Evolutionary conservation across 306 rosid genomes (phyloP).

Genomic region (Spatholobus suberectus): DNA sequence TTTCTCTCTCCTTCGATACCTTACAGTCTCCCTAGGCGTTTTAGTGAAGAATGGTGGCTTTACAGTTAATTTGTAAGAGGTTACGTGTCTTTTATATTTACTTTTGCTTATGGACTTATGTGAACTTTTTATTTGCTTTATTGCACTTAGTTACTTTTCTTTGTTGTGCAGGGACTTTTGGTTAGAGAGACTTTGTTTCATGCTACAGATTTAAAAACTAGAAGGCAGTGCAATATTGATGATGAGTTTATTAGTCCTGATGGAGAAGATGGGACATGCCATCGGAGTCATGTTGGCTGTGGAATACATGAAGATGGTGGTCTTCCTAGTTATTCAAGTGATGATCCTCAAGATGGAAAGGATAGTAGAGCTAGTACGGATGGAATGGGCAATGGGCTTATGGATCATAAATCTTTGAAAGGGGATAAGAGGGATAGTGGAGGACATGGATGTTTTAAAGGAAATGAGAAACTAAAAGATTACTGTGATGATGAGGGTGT

Average conservation of each 20-base stretch:
- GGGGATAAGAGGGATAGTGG: constrained; percentile 39
- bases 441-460: constrained; percentile 41
- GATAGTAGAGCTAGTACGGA: neutral
- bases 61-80: constrained; percentile 77
- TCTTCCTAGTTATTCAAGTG: no score
- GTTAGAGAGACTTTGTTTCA: neutral
- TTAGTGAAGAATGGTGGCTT: constrained; percentile 72
- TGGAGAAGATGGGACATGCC: constrained; percentile 4
- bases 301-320: constrained; percentile 32
- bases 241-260: constrained; percentile 33
- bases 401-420: constrained; percentile 38
- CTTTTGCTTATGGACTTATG: constrained; percentile 37
- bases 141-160: constrained; percentile 7
- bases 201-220: constrained; percentile 21
- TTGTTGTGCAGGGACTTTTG: constrained; percentile 14
- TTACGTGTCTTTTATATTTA: constrained; percentile 46
- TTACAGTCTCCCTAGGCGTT: constrained; percentile 69
- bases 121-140: neutral
- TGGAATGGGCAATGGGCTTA: constrained; percentile 46
- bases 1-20: neutral
- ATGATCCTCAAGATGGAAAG: no score
- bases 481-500: constrained; percentile 38
- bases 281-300: neutral
- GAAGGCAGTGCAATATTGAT: constrained; percentile 15
- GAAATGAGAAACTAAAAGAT: constrained; percentile 34